Evolutionary conservation across 2,329 filamentous ascomycete species (phyloP).

Genomic region (Cladosporium sphaerospermum): DNA sequence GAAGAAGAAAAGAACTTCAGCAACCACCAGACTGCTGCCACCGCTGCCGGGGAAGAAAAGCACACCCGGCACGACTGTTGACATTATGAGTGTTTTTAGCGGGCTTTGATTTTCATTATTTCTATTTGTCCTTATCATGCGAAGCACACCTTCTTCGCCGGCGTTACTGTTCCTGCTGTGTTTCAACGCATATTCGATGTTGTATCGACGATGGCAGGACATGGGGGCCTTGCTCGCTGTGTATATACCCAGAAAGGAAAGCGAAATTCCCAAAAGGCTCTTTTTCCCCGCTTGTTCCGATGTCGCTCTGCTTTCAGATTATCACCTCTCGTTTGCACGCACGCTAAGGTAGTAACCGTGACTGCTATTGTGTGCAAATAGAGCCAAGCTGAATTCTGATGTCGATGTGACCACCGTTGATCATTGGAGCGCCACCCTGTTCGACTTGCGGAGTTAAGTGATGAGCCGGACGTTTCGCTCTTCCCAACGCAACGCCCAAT

Average conservation of each 20-base stretch:
- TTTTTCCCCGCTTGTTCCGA: background rate
- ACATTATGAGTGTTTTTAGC: slow-evolving; percentile 10
- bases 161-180: background rate
- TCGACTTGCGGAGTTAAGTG: too few relatives aligned
- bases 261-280: background rate
- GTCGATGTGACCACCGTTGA: too few relatives aligned
- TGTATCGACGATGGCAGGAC: background rate
- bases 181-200: too few relatives aligned
- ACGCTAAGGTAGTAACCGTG: too few relatives aligned
- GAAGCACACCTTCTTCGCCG: slow-evolving; percentile 1
- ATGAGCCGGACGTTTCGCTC: too few relatives aligned
- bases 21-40: slow-evolving; percentile 4
- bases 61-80: background rate
- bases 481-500: too few relatives aligned
- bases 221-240: background rate
- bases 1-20: background rate
- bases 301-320: too few relatives aligned
- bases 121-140: background rate
- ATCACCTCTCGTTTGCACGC: too few relatives aligned
- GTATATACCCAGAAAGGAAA: slow-evolving; percentile 7
- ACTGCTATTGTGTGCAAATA: too few relatives aligned
- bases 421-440: too few relatives aligned
- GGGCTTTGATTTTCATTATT: background rate
- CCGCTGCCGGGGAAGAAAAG: background rate
- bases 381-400: too few relatives aligned